phyloP scores from a whole-genome alignment of 208 protist species.

The Novymonas esmeraldas region DNA sequence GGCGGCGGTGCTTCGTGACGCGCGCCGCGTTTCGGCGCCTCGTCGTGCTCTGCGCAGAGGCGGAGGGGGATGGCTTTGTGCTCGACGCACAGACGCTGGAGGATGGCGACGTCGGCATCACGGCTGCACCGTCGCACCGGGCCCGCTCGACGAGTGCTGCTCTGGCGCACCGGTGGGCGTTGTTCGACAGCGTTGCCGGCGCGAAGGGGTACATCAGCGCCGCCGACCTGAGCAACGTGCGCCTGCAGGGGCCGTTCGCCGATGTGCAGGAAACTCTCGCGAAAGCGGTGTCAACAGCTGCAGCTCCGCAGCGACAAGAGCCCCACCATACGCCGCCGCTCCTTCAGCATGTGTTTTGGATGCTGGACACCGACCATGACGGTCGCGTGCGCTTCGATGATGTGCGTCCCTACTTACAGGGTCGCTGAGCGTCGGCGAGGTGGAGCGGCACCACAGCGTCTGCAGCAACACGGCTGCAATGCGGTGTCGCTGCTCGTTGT shows the following conservation, averaged over 20 bases:
- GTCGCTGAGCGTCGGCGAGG: neutral
- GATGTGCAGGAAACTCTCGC: slow-evolving; percentile 16
- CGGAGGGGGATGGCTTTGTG: slow-evolving; percentile 23
- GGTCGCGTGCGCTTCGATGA: slow-evolving; percentile 59
- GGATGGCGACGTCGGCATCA: neutral
- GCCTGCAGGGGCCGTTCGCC: slow-evolving; percentile 17
- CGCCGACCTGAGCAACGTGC: slow-evolving; percentile 28
- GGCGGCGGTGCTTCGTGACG: slow-evolving; percentile 1
- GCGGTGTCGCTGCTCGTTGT: too few relatives aligned
- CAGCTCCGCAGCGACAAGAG: neutral
- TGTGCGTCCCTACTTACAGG: slow-evolving; percentile 33
- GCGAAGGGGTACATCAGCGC: slow-evolving; percentile 57
- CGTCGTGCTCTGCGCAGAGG: slow-evolving; percentile 24
- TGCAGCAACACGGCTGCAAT: too few relatives aligned
- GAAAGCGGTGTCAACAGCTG: neutral
- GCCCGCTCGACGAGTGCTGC: neutral
- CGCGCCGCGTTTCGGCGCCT: slow-evolving; percentile 23
- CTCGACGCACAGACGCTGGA: neutral
- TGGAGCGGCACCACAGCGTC: too few relatives aligned
- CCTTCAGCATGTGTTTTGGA: slow-evolving; percentile 50
- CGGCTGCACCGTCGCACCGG: neutral
- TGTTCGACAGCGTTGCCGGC: slow-evolving; percentile 60
- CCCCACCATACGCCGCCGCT: slow-evolving; percentile 4
- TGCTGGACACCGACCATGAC: slow-evolving; percentile 57
- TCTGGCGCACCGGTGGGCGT: slow-evolving; percentile 28